Percentiles rank a stretch among this genome's conserved stretches.
Conservation (phyloP, 2,329 filamentous ascomycete species). For the Exophiala viscosa region DNA sequence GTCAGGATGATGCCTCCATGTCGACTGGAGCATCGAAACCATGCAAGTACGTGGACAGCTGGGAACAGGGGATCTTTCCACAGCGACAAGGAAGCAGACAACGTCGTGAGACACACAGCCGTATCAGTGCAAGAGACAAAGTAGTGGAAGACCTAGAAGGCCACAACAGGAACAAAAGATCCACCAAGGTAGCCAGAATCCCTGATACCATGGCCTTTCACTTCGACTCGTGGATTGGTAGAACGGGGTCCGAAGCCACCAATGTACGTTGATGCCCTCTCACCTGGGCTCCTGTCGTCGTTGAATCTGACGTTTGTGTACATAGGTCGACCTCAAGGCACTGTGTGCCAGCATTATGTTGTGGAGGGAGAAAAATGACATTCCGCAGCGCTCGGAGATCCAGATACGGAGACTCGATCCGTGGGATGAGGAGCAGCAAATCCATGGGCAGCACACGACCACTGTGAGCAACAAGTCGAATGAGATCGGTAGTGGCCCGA, state of each 20-base stretch:
- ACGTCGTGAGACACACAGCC: no score
- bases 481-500: no score
- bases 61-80: no score
- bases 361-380: slow-evolving; percentile 12
- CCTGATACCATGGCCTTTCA: slow-evolving; percentile 16
- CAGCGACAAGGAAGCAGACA: slow-evolving; percentile 1
- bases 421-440: background rate
- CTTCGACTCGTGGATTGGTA: slow-evolving; percentile 12
- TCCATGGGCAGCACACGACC: background rate
- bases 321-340: slow-evolving; percentile 6
- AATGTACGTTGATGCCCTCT: slow-evolving; percentile 1
- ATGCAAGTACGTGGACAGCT: background rate
- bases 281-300: background rate
- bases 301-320: background rate
- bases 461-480: no score
- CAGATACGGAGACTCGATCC: no score
- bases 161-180: background rate
- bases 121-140: background rate
- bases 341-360: slow-evolving; percentile 11
- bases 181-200: background rate
- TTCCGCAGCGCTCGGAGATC: background rate
- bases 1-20: background rate
- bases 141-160: background rate
- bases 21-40: background rate
- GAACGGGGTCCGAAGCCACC: background rate